Evolutionary conservation across 176 grass and related monocot species (phyloP), one percentile per base, ranked within the genome.

Genomic region (Urochloa ruziziensis): DNA sequence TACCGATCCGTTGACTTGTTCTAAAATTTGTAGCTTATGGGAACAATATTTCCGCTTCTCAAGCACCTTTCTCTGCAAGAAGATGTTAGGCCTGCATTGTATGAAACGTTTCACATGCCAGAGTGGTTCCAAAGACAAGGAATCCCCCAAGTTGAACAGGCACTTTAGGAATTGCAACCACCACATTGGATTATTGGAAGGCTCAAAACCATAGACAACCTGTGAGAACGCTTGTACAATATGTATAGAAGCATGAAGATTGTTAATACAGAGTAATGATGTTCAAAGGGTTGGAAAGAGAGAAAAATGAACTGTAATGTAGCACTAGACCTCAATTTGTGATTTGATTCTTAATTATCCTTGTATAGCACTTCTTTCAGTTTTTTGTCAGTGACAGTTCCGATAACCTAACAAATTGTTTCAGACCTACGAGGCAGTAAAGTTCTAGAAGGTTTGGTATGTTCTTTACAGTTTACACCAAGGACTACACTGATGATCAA

Each of bases 121-220:
- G 95, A 98, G 66, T 98, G 92, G 92, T 98, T 98, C 48, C 83
- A 88, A 82, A 83, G 88, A 67, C 87, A 93, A 29, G 92, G 95
- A 67, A 86, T 98, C 54, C 91, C 95, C 76, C 85, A 60, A 69
- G 65, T 68, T 83, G 73, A 83, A 28, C 68, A 61, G 51, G 47
- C 42, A 40, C 36, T 10, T 1, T 91, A 77, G 81, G 65, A 86
- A 74, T 78, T 39, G 11, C 37, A 14, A 67, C n/a, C 12, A 46
- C 13, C 19, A 16, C 43, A 78, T 73, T 82, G 65, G 58, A 79
- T 83, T 82, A 34, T 67, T 79, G 48, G 24, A 82, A 90, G 60
- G 28, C 78, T 82, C n/a, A n/a, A 60, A 23, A 19, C 30, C 30
- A 21, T 54, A 9, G 2, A 13, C 81, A 37, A 18, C 36, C 35